These are phyloP conservation scores for Termitomyces sp. DNA, from an alignment of 768 basidiomycete species.

Conservation along the genomic window DNA sequence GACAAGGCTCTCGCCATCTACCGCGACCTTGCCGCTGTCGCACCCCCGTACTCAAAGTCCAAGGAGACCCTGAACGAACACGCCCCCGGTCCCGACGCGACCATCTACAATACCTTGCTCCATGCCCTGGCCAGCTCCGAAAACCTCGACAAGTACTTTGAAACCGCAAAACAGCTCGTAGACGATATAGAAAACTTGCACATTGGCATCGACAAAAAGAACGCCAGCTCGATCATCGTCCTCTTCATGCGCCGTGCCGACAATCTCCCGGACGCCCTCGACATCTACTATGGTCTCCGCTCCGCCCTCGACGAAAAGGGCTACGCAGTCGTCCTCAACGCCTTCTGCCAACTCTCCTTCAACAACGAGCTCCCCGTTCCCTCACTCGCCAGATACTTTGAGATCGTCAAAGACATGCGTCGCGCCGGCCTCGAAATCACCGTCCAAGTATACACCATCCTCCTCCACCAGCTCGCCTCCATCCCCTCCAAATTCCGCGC, in stretches of 20 bases:
- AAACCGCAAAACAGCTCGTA: constrained; percentile 44
- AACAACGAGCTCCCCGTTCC: constrained; percentile 33
- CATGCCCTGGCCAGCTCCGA: constrained; percentile 40
- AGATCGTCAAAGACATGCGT: constrained; percentile 79
- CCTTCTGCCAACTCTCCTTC: constrained; percentile 57
- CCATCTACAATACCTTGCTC: constrained; percentile 51
- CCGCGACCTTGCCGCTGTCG: constrained; percentile 34
- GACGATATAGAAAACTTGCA: constrained; percentile 59
- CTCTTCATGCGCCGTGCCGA: constrained; percentile 62
- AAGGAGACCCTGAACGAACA: constrained; percentile 22
- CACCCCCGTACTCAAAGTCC: constrained; percentile 18
- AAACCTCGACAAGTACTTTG: constrained; percentile 42
- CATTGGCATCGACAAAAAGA: constrained; percentile 38
- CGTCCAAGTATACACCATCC: constrained; percentile 57
- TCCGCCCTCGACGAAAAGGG: constrained; percentile 48
- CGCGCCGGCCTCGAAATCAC: constrained; percentile 52
- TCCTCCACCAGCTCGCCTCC: constrained; percentile 51
- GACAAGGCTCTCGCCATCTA: constrained; percentile 53
- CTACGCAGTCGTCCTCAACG: constrained; percentile 58
- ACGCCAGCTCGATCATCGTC: constrained; percentile 49
- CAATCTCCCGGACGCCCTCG: constrained; percentile 53
- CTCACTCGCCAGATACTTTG: constrained; percentile 57
- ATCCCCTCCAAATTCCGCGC: constrained; percentile 31
- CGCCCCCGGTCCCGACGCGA: constrained; percentile 40
- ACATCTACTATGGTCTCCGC: constrained; percentile 46